Evolutionary conservation across 768 basidiomycete species (phyloP).

Genomic region (Ephemerocybe angulata): DNA sequence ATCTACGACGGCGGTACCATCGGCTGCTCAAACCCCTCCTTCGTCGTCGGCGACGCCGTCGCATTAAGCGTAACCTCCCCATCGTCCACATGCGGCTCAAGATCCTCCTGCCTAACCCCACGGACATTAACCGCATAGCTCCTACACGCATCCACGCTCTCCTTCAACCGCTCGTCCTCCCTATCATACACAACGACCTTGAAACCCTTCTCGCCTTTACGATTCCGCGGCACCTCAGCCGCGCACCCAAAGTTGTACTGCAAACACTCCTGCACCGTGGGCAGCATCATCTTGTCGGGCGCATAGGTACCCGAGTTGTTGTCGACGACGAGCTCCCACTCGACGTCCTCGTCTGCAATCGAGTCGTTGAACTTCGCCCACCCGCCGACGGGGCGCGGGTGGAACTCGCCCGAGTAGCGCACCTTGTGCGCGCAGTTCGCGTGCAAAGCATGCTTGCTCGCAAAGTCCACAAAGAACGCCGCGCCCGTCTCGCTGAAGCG

Average conservation of each 20-base stretch:
- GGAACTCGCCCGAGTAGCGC: conserved; percentile 77
- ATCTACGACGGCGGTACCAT: too few relatives aligned
- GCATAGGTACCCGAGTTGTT: conserved; percentile 86
- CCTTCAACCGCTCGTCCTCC: conserved; percentile 51
- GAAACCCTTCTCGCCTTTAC: conserved; percentile 38
- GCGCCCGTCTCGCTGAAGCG: conserved; percentile 87
- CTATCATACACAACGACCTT: conserved; percentile 50
- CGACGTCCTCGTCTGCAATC: conserved; percentile 49
- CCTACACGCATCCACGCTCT: conserved; percentile 65
- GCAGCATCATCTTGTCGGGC: conserved; percentile 62
- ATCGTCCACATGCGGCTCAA: conserved; percentile 56
- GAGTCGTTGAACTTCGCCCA: conserved; percentile 62
- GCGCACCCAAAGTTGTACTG: conserved; percentile 61
- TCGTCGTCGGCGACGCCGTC: conserved; percentile 13
- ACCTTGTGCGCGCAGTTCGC: conserved; percentile 65
- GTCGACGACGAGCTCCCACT: conserved; percentile 83
- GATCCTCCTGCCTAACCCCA: conserved; percentile 56
- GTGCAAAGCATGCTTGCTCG: conserved; percentile 84
- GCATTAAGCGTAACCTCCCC: conserved; percentile 53
- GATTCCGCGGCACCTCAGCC: not conserved
- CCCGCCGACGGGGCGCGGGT: conserved; percentile 65
- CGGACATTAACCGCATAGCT: conserved; percentile 58
- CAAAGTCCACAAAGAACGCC: conserved; percentile 83
- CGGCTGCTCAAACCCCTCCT: not conserved
- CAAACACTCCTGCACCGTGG: conserved; percentile 55